Evolutionary conservation across 768 basidiomycete species (phyloP).

Genomic region (Trametes sanguinea): DNA sequence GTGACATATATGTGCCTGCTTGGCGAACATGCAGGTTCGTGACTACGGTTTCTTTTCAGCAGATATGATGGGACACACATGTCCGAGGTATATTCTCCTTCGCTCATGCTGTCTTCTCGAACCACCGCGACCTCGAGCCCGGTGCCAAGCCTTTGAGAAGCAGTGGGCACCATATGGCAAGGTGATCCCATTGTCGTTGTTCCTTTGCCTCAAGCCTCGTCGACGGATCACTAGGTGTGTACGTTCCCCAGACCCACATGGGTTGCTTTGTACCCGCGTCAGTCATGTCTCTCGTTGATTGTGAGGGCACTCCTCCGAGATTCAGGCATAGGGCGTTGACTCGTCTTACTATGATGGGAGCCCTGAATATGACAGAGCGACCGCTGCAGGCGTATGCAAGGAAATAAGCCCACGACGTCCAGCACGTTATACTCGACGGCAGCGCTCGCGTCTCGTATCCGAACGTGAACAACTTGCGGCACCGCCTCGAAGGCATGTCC

Average conservation of each 20-base stretch:
- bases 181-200: background rate
- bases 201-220: background rate
- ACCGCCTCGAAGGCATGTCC: background rate
- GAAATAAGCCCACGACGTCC: no score
- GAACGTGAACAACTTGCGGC: background rate
- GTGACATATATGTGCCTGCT: background rate
- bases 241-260: no score
- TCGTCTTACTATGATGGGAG: no score
- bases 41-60: background rate
- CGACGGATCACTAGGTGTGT: no score
- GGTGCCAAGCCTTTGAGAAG: constrained; percentile 9
- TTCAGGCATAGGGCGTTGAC: no score
- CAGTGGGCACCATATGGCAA: background rate
- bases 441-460: no score
- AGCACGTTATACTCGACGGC: no score
- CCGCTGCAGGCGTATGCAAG: no score
- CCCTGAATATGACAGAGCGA: no score
- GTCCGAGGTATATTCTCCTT: background rate
- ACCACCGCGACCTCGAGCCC: background rate
- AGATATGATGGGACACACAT: background rate
- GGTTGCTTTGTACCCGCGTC: no score
- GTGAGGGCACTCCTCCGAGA: no score
- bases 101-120: background rate
- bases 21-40: background rate
- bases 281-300: no score